Conservation (phyloP, 1,139 yeast species). For the Entelexis paramagnoliae region DNA sequence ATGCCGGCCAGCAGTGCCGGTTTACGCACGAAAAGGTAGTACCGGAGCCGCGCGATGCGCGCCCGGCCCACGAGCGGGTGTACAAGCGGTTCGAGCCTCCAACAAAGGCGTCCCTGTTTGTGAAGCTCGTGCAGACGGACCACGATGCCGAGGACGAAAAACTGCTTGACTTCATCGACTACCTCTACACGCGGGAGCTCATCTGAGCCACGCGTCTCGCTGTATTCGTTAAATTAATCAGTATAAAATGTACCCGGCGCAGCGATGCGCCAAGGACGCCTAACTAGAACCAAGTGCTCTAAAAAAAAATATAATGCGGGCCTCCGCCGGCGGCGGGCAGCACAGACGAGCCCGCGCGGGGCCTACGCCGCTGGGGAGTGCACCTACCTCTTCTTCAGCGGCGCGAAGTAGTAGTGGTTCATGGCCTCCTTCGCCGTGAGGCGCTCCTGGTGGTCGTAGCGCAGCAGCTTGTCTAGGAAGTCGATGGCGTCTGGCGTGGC, state of each 20-base stretch:
- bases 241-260: background rate
- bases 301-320: too few relatives aligned
- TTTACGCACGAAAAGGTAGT: slow-evolving; percentile 25
- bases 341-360: too few relatives aligned
- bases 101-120: slow-evolving; percentile 29
- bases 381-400: slow-evolving; percentile 26
- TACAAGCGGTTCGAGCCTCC: slow-evolving; percentile 34
- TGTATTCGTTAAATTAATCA: background rate
- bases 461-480: slow-evolving; percentile 67
- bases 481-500: slow-evolving; percentile 67
- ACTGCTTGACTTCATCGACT: slow-evolving; percentile 30
- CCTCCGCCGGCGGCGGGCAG: too few relatives aligned
- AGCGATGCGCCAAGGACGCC: too few relatives aligned
- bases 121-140: slow-evolving; percentile 34
- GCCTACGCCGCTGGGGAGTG: too few relatives aligned
- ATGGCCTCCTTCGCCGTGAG: slow-evolving; percentile 92
- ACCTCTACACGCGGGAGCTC: slow-evolving; percentile 6
- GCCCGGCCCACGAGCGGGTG: slow-evolving; percentile 8
- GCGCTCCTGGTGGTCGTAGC: slow-evolving; percentile 91
- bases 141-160: slow-evolving; percentile 31
- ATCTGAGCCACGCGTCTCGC: background rate
- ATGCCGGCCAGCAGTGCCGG: slow-evolving; percentile 29
- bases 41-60: background rate
- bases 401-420: slow-evolving; percentile 64
- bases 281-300: too few relatives aligned